Percentiles rank a stretch among this genome's conserved stretches.
Evolutionary conservation across 2,329 filamentous ascomycete species (phyloP).

Genomic region (Didymellaceae sp.): DNA sequence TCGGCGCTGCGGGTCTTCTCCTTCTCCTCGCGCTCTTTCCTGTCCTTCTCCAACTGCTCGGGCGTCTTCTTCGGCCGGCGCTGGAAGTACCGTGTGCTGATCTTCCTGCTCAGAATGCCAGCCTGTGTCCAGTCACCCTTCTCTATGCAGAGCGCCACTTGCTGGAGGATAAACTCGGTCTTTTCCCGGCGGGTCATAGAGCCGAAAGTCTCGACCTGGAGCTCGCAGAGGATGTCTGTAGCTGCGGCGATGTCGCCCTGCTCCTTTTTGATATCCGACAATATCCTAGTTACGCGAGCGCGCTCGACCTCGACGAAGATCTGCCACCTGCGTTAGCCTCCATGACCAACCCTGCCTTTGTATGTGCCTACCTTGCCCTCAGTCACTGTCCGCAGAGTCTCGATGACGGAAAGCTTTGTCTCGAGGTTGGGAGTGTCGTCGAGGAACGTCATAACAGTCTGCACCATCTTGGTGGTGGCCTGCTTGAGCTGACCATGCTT

Average conservation of each 20-base stretch:
- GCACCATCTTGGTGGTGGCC: conserved; percentile 98
- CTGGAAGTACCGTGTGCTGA: conserved; percentile 90
- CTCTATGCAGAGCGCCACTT: conserved; percentile 93
- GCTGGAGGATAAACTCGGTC: conserved; percentile 97
- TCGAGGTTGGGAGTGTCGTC: conserved; percentile 84
- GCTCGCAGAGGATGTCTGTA: conserved; percentile 91
- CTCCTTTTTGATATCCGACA: conserved; percentile 96
- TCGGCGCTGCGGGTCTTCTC: conserved; percentile 81
- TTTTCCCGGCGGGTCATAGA: conserved; percentile 98
- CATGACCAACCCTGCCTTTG: background rate
- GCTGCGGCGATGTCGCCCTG: conserved; percentile 92
- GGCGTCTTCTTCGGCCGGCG: conserved; percentile 89
- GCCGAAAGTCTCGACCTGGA: conserved; percentile 98
- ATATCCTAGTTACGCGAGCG: conserved; percentile 89
- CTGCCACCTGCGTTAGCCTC: conserved; percentile 51
- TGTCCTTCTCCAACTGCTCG: conserved; percentile 89
- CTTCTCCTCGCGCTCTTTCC: conserved; percentile 84
- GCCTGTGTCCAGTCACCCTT: conserved; percentile 96
- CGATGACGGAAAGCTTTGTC: conserved; percentile 90
- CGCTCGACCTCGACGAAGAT: conserved; percentile 99
- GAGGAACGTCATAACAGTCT: conserved; percentile 91
- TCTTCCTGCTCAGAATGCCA: conserved; percentile 91
- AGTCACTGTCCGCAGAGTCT: conserved; percentile 93
- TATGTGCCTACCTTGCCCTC: conserved; percentile 79
- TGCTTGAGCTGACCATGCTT: conserved; percentile 99